Base-by-base conservation (phyloP, 139 green algal genomes). In the Closterium sp. region DNA sequence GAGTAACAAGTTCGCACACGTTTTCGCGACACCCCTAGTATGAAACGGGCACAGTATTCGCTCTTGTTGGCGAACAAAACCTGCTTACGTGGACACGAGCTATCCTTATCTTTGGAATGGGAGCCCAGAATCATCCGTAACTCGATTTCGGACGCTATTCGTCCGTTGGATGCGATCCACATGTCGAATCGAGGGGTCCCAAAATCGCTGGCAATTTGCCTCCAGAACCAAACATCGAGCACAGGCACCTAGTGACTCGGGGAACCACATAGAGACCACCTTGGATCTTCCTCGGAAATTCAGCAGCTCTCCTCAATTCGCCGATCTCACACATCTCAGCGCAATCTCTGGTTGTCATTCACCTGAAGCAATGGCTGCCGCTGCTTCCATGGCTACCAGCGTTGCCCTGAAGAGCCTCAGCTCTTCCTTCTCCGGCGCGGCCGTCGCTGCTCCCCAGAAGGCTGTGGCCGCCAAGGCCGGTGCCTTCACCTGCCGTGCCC, bases 401-500 rank as follows among this genome's bases (percentile, higher is more conserved):
- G 28, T 88, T 31, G 85, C 29, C 29, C 28, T 34, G 28, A 88
- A 31, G 28, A 88, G 85, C 85, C 28, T 31, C 22, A 88, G 85
- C 29, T 31, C 29, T 88, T 88, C 85, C 28, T 34, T 88, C 62
- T 79, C 62, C 62, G 89, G 89, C 13, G 38, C 62, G 24, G 28
- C 17, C 89, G 70, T 92, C 17, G n/a, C 89, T 24, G 22, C 27
- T 22, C 62, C 70, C 24, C 86, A 87, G 31, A 62, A 89, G 30
- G 62, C 62, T 79, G 91, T 91, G 21, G n/a, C 91, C 24, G 85
- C n/a, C 29, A 79, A 90, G 85, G 21, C 32, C 28, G 70, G 24
- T n/a, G 73, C 27, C 85, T n/a, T 92, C 32, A 73, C 34, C 42
- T 91, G 89, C 89, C 31, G 89, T n/a, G 89, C 89, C n/a, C 62